Percentiles rank a stretch among this genome's conserved stretches.
These are phyloP conservation scores for Selenicereus undatus DNA, from an alignment of 148 eudicot species.

Conservation along the genomic window DNA sequence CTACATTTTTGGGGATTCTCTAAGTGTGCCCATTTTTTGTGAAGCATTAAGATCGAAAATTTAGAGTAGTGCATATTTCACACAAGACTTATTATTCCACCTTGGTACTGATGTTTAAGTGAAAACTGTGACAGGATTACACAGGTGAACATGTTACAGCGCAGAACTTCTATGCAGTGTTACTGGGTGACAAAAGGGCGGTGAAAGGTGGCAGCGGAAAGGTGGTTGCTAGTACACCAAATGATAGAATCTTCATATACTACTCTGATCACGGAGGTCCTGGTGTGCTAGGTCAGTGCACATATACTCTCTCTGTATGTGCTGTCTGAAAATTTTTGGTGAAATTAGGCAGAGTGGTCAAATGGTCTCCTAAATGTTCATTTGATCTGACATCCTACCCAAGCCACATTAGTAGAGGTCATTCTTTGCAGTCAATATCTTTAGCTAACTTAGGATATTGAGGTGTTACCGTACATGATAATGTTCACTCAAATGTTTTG, in stretches of 20 bases:
- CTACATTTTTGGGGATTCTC: too few relatives aligned
- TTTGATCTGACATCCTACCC: neutral
- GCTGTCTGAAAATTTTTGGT: neutral
- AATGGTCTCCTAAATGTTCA: neutral
- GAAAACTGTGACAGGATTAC: conserved; percentile 30
- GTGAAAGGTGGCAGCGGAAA: conserved; percentile 48
- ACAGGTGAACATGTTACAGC: conserved; percentile 41
- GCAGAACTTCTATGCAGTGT: conserved; percentile 36
- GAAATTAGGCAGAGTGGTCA: neutral
- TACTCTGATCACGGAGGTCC: conserved; percentile 57
- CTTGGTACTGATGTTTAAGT: too few relatives aligned
- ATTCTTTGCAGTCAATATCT: neutral
- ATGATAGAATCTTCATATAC: conserved; percentile 43
- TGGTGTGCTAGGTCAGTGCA: conserved; percentile 41
- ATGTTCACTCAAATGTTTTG: too few relatives aligned
- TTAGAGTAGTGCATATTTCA: too few relatives aligned
- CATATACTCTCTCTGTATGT: neutral
- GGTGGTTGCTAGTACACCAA: conserved; percentile 39
- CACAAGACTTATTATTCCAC: too few relatives aligned
- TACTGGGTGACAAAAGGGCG: conserved; percentile 38
- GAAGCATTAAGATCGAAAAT: too few relatives aligned
- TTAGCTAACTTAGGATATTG: neutral
- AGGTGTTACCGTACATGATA: too few relatives aligned
- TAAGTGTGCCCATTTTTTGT: too few relatives aligned
- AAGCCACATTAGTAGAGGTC: neutral